Evolutionary conservation across 352 stramenopile species (phyloP), one percentile per base, ranked within the genome.

Genomic region (Phytophthora pisi): DNA sequence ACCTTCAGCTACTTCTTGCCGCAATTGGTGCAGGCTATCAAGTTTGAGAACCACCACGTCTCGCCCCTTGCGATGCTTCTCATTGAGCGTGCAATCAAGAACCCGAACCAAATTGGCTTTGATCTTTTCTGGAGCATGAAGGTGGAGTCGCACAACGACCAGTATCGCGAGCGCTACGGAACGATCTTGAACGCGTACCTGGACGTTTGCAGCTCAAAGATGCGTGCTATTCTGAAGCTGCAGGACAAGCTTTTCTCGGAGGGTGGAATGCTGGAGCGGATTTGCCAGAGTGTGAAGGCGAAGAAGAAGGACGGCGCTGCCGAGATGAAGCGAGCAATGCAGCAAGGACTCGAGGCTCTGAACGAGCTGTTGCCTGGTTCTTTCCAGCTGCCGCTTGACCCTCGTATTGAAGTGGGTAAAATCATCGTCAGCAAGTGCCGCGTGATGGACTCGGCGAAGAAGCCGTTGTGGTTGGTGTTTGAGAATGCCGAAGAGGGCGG

Each of bases 201-300:
- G 34, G 83, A 93, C 49, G 84, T 89, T 43, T 89, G 77, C 75
- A 97, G 74, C 52, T 86, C 79, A 52, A 97, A 97, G 73, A 95
- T 96, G 88, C 90, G 86, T 31, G 78, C 91, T 2, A 95, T 98
- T 63, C 75, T 92, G 5, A 93, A 95, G 77, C 79, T 98, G 2
- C 87, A 97, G 61, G 74, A 96, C 74, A 89, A 84, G 67, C 62
- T 90, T 30, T 93, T 92, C 57, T 79, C 79, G 20, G 83, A 80
- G 7, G 76, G 82, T n/a, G 86, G 81, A 20, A 91, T 78, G 74
- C 93, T 82, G 34, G 84, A 90, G 56, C 77, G 81, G n/a, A 93
- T 93, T 54, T 93, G 84, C 52, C 79, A 89, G 47, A 80, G 71
- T 4, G 80, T 93, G n/a, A 93, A 91, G 71, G 66, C 67, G 10